These are phyloP conservation scores for Solanum etuberosum DNA, from an alignment of 257 asterid genomes.

Conservation along the genomic window DNA sequence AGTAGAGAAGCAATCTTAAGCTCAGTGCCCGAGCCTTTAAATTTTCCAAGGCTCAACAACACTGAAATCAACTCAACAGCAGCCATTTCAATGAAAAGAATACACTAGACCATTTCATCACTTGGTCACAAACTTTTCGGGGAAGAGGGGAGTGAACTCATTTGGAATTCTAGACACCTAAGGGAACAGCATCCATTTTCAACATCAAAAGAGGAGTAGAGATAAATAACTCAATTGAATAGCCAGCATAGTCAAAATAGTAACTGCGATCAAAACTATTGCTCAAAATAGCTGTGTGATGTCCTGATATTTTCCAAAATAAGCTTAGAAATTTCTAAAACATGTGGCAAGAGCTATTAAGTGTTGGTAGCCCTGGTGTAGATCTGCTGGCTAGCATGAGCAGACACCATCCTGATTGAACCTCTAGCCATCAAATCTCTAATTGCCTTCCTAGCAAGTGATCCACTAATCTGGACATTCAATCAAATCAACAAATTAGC, in stretches of 20 bases:
- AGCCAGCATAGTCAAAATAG: neutral
- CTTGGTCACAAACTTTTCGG: neutral
- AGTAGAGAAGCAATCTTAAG: conserved; percentile 61
- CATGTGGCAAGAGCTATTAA: conserved; percentile 7
- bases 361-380: conserved; percentile 92
- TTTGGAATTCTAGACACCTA: neutral
- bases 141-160: neutral
- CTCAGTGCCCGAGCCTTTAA: conserved; percentile 11
- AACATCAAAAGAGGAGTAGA: neutral
- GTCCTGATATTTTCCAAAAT: neutral
- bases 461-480: conserved; percentile 57
- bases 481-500: neutral
- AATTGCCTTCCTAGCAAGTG: conserved; percentile 82
- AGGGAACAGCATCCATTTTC: neutral
- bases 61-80: neutral
- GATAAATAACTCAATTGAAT: neutral
- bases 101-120: neutral
- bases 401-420: conserved; percentile 61
- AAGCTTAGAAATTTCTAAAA: neutral
- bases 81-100: neutral
- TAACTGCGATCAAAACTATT: conserved; percentile 10
- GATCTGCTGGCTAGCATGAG: conserved; percentile 85
- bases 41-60: neutral
- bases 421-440: conserved; percentile 66
- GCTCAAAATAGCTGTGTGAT: neutral